Conservation (phyloP, 2,329 filamentous ascomycete genomes). For the Acrodontium crateriforme region DNA sequence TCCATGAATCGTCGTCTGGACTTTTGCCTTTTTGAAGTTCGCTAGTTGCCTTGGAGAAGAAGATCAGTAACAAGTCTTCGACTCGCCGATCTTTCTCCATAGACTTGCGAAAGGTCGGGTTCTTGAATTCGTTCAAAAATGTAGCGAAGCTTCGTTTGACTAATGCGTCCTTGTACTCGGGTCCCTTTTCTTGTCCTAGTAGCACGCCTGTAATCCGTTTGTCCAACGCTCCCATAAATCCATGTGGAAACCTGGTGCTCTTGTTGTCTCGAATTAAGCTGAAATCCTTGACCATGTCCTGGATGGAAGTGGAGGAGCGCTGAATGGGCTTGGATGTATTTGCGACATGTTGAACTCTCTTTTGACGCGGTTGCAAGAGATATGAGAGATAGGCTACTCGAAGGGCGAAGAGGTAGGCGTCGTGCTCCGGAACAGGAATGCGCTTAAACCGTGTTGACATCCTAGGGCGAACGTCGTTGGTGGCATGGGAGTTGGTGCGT, state of each 20-base stretch:
- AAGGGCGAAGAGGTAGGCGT: slow-evolving; percentile 83
- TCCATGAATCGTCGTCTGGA: slow-evolving; percentile 76
- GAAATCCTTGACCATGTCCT: slow-evolving; percentile 83
- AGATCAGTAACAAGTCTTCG: slow-evolving; percentile 86
- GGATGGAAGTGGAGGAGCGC: slow-evolving; percentile 57
- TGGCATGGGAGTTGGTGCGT: slow-evolving; percentile 30
- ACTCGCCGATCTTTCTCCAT: slow-evolving; percentile 90
- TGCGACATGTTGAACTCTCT: slow-evolving; percentile 72
- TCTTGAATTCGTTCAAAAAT: slow-evolving; percentile 86
- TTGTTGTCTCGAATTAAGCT: slow-evolving; percentile 52
- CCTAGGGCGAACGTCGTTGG: slow-evolving; percentile 25
- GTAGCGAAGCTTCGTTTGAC: slow-evolving; percentile 91
- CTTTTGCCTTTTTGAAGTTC: slow-evolving; percentile 68
- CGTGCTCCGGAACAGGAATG: slow-evolving; percentile 41
- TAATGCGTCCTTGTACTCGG: slow-evolving; percentile 78
- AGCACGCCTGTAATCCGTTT: slow-evolving; percentile 72
- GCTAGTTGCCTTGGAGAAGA: slow-evolving; percentile 89
- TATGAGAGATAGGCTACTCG: slow-evolving; percentile 86
- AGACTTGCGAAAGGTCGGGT: slow-evolving; percentile 71
- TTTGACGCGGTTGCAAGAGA: slow-evolving; percentile 78
- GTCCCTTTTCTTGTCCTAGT: slow-evolving; percentile 66
- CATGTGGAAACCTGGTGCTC: slow-evolving; percentile 56
- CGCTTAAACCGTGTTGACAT: slow-evolving; percentile 24
- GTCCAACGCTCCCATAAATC: slow-evolving; percentile 55
- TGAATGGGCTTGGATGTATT: slow-evolving; percentile 46